Conservation (phyloP, 805 yeast genomes). For the Kodamaea kaohsiungensis region DNA sequence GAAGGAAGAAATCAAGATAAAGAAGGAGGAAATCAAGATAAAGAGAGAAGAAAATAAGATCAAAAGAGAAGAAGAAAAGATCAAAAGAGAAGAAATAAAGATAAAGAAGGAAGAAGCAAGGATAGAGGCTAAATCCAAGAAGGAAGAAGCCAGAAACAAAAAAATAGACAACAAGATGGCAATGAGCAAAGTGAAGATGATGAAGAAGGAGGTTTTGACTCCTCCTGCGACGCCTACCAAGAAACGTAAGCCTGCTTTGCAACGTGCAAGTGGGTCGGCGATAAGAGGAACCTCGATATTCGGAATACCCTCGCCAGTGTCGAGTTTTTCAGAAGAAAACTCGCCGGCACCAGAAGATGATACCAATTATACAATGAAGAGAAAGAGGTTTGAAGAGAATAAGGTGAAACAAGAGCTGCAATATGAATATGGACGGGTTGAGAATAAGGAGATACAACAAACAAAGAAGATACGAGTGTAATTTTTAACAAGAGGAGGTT, state of each 20-base stretch:
- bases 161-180: slow-evolving; percentile 7
- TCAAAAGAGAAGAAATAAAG: slow-evolving; percentile 6
- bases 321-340: slow-evolving; percentile 29
- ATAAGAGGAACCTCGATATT: slow-evolving; percentile 12
- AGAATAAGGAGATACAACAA: neutral
- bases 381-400: neutral
- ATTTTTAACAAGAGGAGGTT: neutral
- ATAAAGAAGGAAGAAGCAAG: slow-evolving; percentile 2
- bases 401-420: neutral
- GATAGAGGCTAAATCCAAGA: neutral
- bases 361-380: neutral
- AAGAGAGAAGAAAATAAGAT: neutral
- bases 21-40: slow-evolving; percentile 1
- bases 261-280: slow-evolving; percentile 16
- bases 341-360: slow-evolving; percentile 1
- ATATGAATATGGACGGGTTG: neutral
- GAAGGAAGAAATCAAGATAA: neutral
- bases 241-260: slow-evolving; percentile 21
- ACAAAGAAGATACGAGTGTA: slow-evolving; percentile 1
- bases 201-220: slow-evolving; percentile 20
- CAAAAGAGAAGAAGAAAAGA: neutral
- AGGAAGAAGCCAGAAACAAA: neutral
- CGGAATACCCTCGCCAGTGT: slow-evolving; percentile 34
- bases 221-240: slow-evolving; percentile 39
- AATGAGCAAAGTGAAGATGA: neutral